phyloP scores from a whole-genome alignment of 2,329 filamentous ascomycete species.

The Arthrobotrys entomopaga region DNA sequence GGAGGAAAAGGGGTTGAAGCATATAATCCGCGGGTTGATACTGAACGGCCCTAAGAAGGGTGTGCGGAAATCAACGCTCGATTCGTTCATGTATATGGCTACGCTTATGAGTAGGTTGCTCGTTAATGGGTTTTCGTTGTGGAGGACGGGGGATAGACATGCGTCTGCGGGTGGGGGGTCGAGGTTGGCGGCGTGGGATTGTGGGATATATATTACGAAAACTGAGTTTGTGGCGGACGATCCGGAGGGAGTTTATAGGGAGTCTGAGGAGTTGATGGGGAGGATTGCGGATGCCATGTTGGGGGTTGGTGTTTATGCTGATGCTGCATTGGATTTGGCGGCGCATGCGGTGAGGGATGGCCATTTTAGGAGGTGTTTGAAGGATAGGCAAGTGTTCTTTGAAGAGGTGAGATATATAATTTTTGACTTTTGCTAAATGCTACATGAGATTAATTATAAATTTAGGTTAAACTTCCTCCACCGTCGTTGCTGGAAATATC shows the following conservation, averaged over 20 bases:
- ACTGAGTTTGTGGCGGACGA: slow-evolving; percentile 17
- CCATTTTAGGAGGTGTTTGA: slow-evolving; percentile 21
- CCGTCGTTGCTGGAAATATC: neutral
- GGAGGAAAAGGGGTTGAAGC: slow-evolving; percentile 7
- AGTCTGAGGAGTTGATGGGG: slow-evolving; percentile 34
- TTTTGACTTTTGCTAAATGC: neutral
- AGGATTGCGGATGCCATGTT: slow-evolving; percentile 17
- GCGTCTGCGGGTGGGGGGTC: neutral
- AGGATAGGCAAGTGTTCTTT: slow-evolving; percentile 10
- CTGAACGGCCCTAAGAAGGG: neutral
- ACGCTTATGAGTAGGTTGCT: neutral
- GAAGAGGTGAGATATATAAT: slow-evolving; percentile 23
- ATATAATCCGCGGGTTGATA: neutral
- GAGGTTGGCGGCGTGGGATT: neutral
- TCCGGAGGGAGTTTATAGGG: slow-evolving; percentile 12
- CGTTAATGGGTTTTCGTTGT: slow-evolving; percentile 19
- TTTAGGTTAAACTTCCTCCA: slow-evolving; percentile 2
- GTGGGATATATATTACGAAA: slow-evolving; percentile 32
- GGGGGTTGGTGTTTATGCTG: slow-evolving; percentile 13
- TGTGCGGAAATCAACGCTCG: neutral
- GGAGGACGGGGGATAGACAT: slow-evolving; percentile 11
- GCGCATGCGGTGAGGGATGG: neutral
- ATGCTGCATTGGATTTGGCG: slow-evolving; percentile 5
- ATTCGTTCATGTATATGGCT: slow-evolving; percentile 15
- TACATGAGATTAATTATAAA: too few species aligned